phyloP scores from a whole-genome alignment of 2,329 filamentous ascomycete genomes.

The Pseudogymnoascus sp. region DNA sequence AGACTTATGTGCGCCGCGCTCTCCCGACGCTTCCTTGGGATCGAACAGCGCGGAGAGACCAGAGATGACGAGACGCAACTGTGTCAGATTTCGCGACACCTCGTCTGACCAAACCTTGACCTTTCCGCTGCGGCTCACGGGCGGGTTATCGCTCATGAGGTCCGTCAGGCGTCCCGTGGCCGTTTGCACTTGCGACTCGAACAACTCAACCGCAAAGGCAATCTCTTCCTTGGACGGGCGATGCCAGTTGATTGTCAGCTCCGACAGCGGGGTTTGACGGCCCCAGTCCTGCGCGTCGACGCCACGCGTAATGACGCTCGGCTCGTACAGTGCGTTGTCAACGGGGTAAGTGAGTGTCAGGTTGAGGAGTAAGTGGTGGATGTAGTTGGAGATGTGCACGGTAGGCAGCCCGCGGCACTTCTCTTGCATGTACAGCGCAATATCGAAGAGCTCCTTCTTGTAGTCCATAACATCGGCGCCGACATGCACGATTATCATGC shows the following conservation, averaged over 20 bases:
- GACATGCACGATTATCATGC: constrained; percentile 96
- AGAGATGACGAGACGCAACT: constrained; percentile 80
- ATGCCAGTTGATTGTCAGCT: constrained; percentile 87
- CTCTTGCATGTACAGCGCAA: constrained; percentile 93
- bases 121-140: constrained; percentile 83
- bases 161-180: constrained; percentile 67
- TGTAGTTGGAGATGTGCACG: constrained; percentile 94
- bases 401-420: constrained; percentile 90
- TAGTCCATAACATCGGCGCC: constrained; percentile 83
- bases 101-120: constrained; percentile 99
- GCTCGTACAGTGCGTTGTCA: constrained; percentile 81
- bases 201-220: constrained; percentile 80
- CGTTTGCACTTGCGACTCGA: constrained; percentile 71
- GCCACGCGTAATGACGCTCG: constrained; percentile 61
- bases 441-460: constrained; percentile 79
- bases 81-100: constrained; percentile 78
- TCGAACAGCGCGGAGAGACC: constrained; percentile 88
- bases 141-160: constrained; percentile 73
- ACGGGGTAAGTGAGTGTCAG: constrained; percentile 89
- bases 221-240: constrained; percentile 72
- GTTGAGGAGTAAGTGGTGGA: constrained; percentile 92
- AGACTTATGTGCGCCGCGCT: constrained; percentile 31
- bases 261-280: constrained; percentile 60
- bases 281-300: constrained; percentile 79
- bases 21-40: constrained; percentile 58